Percentiles rank a stretch among this genome's conserved stretches.
phyloP scores from a whole-genome alignment of 2,329 filamentous ascomycete species.

The Monilinia vaccinii-corymbosi region DNA sequence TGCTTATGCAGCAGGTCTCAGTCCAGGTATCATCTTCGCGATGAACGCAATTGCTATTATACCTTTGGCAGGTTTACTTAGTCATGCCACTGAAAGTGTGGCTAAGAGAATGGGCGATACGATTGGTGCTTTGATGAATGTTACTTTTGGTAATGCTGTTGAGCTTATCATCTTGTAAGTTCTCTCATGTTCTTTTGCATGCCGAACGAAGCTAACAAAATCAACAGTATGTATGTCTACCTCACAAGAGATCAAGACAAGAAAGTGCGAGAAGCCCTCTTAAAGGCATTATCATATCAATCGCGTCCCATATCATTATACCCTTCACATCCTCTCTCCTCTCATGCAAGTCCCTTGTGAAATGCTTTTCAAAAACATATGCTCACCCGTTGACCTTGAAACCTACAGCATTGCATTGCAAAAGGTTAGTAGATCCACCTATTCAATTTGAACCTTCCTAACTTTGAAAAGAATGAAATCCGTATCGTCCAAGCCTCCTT shows the following conservation, averaged over 20 bases:
- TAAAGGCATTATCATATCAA: constrained; percentile 37
- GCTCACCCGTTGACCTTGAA: constrained; percentile 30
- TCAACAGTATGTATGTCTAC: constrained; percentile 44
- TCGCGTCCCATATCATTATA: constrained; percentile 35
- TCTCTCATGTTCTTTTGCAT: neutral
- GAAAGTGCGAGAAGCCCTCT: constrained; percentile 36
- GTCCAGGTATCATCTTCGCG: constrained; percentile 57
- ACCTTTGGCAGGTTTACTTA: constrained; percentile 62
- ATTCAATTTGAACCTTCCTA: constrained; percentile 14
- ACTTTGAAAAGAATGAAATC: constrained; percentile 57
- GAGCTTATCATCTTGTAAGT: constrained; percentile 68
- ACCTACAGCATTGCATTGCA: constrained; percentile 59
- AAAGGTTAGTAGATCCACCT: constrained; percentile 40
- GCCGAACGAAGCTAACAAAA: constrained; percentile 18
- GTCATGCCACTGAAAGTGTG: constrained; percentile 67
- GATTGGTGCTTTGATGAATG: constrained; percentile 63
- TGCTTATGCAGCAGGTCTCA: constrained; percentile 44
- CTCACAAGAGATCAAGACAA: constrained; percentile 36
- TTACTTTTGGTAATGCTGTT: constrained; percentile 72
- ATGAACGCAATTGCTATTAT: constrained; percentile 71
- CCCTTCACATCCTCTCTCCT: constrained; percentile 3
- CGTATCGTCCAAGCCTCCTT: constrained; percentile 86
- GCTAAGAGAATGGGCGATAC: constrained; percentile 64
- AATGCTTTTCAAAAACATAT: constrained; percentile 23
- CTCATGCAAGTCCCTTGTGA: constrained; percentile 20